These are phyloP conservation scores for Pichia sporocuriosa DNA, from an alignment of 805 yeast genomes.

Conservation along the genomic window DNA sequence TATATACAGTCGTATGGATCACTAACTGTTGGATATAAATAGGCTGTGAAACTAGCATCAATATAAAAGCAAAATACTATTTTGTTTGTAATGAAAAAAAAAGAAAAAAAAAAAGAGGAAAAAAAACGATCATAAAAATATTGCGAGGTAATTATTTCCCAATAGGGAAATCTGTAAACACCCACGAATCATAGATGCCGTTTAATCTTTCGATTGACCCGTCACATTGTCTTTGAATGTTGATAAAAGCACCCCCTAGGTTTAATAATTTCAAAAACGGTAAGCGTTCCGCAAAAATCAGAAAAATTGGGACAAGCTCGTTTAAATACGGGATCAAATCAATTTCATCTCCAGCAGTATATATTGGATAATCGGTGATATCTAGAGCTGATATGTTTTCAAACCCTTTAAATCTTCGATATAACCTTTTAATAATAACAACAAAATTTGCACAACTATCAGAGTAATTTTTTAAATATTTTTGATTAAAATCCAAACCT, in stretches of 20 bases:
- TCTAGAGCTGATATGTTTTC: slow-evolving; percentile 21
- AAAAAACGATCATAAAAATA: too few species aligned
- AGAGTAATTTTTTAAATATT: neutral
- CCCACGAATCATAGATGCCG: slow-evolving; percentile 8
- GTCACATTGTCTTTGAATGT: neutral
- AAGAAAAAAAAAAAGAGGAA: too few species aligned
- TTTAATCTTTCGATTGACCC: neutral
- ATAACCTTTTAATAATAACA: slow-evolving; percentile 19
- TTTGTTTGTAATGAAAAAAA: too few species aligned
- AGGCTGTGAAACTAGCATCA: too few species aligned
- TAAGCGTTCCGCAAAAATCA: neutral
- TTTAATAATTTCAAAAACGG: slow-evolving; percentile 3
- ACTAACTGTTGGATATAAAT: too few species aligned
- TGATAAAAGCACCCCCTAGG: slow-evolving; percentile 3
- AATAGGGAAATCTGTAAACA: slow-evolving; percentile 10
- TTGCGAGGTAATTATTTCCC: neutral
- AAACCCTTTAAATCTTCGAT: slow-evolving; percentile 21
- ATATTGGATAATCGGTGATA: slow-evolving; percentile 17
- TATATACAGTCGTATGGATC: too few species aligned
- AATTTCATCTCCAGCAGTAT: neutral
- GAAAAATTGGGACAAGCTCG: neutral
- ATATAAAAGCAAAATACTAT: too few species aligned
- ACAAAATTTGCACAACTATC: neutral
- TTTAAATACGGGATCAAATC: neutral
- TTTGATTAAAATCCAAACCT: neutral